Evolutionary conservation across 176 grass and related monocot species (phyloP), one percentile per base, ranked within the genome.

Genomic region (Eragrostis nindensis): DNA sequence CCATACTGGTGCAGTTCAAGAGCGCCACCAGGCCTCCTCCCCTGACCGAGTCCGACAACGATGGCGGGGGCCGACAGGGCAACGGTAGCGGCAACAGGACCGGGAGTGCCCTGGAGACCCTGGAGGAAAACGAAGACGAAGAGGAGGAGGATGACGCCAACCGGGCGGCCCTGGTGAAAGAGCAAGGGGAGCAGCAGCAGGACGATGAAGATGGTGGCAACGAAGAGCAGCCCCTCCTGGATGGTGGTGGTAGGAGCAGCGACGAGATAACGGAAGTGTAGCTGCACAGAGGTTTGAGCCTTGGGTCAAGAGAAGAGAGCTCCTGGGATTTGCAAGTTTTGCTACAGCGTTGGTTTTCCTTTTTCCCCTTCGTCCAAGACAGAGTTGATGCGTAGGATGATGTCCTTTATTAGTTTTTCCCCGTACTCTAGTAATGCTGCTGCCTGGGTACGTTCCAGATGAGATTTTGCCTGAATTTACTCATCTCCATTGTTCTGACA

Each of bases 1-100:
- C 9, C 55, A 52, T 85, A 54, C 75, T 85, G 56, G 47, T 79
- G 41, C 45, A 22, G 75, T 79, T 85, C 46, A 79, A 63, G 55
- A 43, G 7, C 24, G n/a, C 9, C 52, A 27, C 19, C 41, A 16
- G 2, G 14, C 5, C 26, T 72, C 42, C 56, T 63, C 7, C 14
- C 44, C 80, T 30, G 25, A 16, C 15, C 19, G 40, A 5, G 29
- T n/a, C 66, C 52, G 15, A 39, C n/a, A 17, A 27, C 5, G 18
- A 46, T 42, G 49, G 21, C 60, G 24, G 16, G 43, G 68, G 19
- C 53, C 53, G n/a, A n/a, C 19, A 6, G 17, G 53, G 19, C 19
- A 18, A 18, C 53, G 5, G 19, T 7, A 2, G 19, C 53, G 7
- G 18, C 7, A 6, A 9, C 53, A 55, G 53, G 7, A 21, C 19